A percentile compares a stretch with the other conserved stretches of the same genome.
These are phyloP conservation scores for Pichia heedii DNA, from an alignment of 805 yeast species.

Conservation along the genomic window DNA sequence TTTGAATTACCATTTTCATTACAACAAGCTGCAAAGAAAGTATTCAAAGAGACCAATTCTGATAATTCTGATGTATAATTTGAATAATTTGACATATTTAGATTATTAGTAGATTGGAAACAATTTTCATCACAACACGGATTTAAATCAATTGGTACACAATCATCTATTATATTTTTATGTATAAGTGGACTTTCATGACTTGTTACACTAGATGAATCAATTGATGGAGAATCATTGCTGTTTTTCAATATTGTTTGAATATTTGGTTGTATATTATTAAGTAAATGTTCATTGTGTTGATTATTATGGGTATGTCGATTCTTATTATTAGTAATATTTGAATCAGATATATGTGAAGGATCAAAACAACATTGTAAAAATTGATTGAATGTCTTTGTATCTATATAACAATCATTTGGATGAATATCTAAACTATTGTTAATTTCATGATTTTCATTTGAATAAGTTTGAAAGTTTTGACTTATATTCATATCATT, in stretches of 20 bases:
- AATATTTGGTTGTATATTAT: not conserved
- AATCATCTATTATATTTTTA: not conserved
- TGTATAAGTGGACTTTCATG: not conserved
- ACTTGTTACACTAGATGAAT: conserved; percentile 2
- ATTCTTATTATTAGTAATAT: not conserved
- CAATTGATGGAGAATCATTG: conserved; percentile 1
- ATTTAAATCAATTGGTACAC: conserved; percentile 6
- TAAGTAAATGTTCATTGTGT: not conserved
- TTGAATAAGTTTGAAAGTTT: too few species aligned
- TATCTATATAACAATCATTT: conserved; percentile 6
- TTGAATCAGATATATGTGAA: conserved; percentile 3
- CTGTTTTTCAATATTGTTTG: not conserved
- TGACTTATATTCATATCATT: too few species aligned
- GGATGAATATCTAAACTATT: not conserved
- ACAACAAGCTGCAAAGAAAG: conserved; percentile 7
- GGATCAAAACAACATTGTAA: conserved; percentile 14
- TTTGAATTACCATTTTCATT: not conserved
- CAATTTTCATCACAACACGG: conserved; percentile 2
- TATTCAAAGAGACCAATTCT: conserved; percentile 6
- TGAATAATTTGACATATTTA: too few species aligned
- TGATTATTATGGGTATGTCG: not conserved
- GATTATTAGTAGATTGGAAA: not conserved
- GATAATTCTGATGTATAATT: conserved; percentile 2
- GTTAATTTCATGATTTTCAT: not conserved
- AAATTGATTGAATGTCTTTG: conserved; percentile 9